Percentiles rank a stretch among this genome's conserved stretches.
These are phyloP conservation scores for Azolla pinnata DNA, from an alignment of 75 land plant species.

Conservation along the genomic window DNA sequence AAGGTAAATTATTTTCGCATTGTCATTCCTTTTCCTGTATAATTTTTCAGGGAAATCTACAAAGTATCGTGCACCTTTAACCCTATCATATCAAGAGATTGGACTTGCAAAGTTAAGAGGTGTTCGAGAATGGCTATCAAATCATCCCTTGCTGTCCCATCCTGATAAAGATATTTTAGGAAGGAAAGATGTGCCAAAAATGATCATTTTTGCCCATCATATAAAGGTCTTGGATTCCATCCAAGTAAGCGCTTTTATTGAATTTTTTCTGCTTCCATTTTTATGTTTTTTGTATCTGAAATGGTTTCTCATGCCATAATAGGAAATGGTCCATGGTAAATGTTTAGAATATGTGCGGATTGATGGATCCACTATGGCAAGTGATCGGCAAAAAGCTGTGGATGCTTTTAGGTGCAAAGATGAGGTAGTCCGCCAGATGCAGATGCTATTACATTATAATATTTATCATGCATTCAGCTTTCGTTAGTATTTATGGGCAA, in stretches of 20 bases:
- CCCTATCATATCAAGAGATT: constrained; percentile 57
- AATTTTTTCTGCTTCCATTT: not conserved
- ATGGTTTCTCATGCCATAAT: not conserved
- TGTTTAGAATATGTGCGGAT: constrained; percentile 76
- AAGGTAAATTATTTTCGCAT: too few species aligned
- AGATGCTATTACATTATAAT: too few species aligned
- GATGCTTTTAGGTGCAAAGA: constrained; percentile 38
- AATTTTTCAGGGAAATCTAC: too few species aligned
- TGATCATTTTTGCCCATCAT: constrained; percentile 91
- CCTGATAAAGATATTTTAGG: constrained; percentile 12
- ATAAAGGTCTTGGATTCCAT: constrained; percentile 69
- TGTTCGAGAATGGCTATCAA: constrained; percentile 75
- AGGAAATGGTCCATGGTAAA: constrained; percentile 58
- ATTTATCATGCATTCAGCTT: too few species aligned
- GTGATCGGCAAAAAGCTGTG: constrained; percentile 69
- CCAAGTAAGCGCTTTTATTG: constrained; percentile 39
- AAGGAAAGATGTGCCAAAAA: constrained; percentile 36
- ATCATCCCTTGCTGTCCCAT: constrained; percentile 46
- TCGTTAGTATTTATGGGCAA: too few species aligned
- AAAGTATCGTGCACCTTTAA: too few species aligned
- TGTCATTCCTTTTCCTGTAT: too few species aligned
- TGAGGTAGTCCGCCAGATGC: constrained; percentile 48
- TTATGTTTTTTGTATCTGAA: not conserved
- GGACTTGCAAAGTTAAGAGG: constrained; percentile 81
- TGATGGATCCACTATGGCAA: constrained; percentile 63